A percentile compares a stretch with the other conserved stretches of the same genome.
These are phyloP conservation scores for Cystoderma amianthinum DNA, from an alignment of 768 basidiomycete genomes.

Conservation along the genomic window DNA sequence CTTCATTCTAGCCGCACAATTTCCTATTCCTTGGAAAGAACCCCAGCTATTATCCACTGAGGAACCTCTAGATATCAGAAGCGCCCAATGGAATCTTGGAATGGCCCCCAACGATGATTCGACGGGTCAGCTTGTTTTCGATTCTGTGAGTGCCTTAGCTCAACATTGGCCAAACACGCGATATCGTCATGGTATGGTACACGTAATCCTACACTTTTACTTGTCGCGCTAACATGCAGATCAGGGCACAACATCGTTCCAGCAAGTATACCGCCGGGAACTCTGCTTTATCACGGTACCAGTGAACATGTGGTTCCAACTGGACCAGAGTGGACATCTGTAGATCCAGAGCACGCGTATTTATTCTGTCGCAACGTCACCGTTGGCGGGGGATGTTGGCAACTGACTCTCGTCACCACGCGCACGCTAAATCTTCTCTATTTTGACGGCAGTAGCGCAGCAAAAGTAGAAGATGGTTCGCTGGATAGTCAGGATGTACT, in stretches of 20 bases:
- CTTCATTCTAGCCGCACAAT: background rate
- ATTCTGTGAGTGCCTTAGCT: slow-evolving; percentile 22
- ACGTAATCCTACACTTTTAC: background rate
- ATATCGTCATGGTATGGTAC: slow-evolving; percentile 32
- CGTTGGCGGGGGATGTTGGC: slow-evolving; percentile 24
- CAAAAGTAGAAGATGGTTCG: slow-evolving; percentile 30
- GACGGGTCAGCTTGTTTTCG: slow-evolving; percentile 24
- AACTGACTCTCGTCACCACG: slow-evolving; percentile 27
- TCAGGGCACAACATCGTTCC: slow-evolving; percentile 27
- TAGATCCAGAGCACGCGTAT: slow-evolving; percentile 32
- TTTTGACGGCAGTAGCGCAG: slow-evolving; percentile 46
- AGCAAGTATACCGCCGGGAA: slow-evolving; percentile 24
- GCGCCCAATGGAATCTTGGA: slow-evolving; percentile 1
- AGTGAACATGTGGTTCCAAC: slow-evolving; percentile 15
- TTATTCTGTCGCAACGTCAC: slow-evolving; percentile 23
- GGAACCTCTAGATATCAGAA: background rate
- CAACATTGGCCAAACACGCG: slow-evolving; percentile 41
- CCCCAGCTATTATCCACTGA: background rate
- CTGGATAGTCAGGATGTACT: slow-evolving; percentile 45
- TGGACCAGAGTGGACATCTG: slow-evolving; percentile 27
- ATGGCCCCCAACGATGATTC: slow-evolving; percentile 6
- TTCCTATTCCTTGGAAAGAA: background rate
- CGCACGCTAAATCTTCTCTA: slow-evolving; percentile 39
- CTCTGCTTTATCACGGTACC: slow-evolving; percentile 29
- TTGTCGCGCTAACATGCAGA: background rate